These are phyloP conservation scores for Xylaria polymorpha DNA, from an alignment of 2,329 filamentous ascomycete genomes.

Conservation along the genomic window DNA sequence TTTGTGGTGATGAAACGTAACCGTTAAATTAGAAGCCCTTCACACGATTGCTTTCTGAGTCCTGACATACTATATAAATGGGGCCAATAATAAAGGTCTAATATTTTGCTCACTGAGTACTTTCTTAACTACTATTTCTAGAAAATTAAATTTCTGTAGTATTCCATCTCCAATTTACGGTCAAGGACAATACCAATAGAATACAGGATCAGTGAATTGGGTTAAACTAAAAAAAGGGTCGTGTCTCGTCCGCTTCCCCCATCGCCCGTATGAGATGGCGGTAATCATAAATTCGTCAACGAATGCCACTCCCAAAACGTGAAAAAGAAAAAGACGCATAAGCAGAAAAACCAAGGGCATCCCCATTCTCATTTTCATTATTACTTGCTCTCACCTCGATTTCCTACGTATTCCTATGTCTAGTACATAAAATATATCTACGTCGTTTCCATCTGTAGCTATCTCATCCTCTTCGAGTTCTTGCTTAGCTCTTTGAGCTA, in stretches of 20 bases:
- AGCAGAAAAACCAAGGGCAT: not conserved
- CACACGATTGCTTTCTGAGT: not conserved
- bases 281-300: not conserved
- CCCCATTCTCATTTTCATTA: not conserved
- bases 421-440: not conserved
- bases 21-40: not conserved
- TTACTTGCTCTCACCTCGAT: not conserved
- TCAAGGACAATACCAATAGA: not conserved
- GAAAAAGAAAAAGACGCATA: not conserved
- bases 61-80: too few species aligned
- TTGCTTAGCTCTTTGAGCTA: not conserved
- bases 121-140: not conserved
- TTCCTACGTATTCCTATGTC: not conserved
- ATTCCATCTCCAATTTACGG: not conserved
- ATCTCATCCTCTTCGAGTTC: not conserved
- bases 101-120: not conserved
- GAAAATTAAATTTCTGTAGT: not conserved
- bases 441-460: not conserved
- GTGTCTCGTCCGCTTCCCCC: not conserved
- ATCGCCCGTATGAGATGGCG: not conserved
- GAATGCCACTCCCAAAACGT: not conserved
- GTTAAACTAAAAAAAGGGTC: not conserved
- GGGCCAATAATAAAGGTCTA: too few species aligned
- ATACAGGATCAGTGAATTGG: not conserved
- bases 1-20: not conserved